Evolutionary conservation across 495 filamentous ascomycete genomes (phyloP), one percentile per base, ranked within the genome.

Genomic region (Rhypophila decipiens): DNA sequence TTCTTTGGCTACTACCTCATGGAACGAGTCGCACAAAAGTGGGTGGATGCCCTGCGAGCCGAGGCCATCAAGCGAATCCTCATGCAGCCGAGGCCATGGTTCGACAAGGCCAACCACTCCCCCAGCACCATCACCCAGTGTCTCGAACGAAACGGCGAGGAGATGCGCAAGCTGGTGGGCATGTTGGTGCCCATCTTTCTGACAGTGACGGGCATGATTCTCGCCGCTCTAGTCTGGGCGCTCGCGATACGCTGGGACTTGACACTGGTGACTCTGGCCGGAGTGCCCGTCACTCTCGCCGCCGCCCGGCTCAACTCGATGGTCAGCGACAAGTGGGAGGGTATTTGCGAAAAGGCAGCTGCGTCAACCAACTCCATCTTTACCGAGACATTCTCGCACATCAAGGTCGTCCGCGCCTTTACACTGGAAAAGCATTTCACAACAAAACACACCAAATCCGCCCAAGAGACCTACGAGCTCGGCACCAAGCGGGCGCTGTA

Each of bases 121-220:
- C 65, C 85, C 1, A 64, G 70, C 5, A 67, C 73, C 24, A 73
- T 98, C 13, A 77, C 70, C 0, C 78, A 86, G 44, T 85, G 78
- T 42, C 76, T 96, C 3, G 87, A 93, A 55, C 76, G 87, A 40
- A 85, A 91, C 56, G 87, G 82, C 2, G 93, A 97, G 63, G 87
- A 95, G 56, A 90, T 90, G 77, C 76, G 84, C 3, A 87, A 88
- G 49, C 60, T 97, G 0, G 67, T 95, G 2, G 84, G 87, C 9
- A 78, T 85, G 34, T 96, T 94, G 57, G 78, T 81, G 5, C 85
- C 81, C 3, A 79, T 82, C 35, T 59, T 84, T 0, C 75, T 90
- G 12, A 77, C 86, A 4, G 79, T 83, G 4, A 56, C 71, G 4
- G 44, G 76, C 9, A 88, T 93, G 73, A 76, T 85, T 13, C 29